A percentile compares a stretch with the other conserved stretches of the same genome.
phyloP scores from a whole-genome alignment of 768 basidiomycete species.

The Artomyces pyxidatus region DNA sequence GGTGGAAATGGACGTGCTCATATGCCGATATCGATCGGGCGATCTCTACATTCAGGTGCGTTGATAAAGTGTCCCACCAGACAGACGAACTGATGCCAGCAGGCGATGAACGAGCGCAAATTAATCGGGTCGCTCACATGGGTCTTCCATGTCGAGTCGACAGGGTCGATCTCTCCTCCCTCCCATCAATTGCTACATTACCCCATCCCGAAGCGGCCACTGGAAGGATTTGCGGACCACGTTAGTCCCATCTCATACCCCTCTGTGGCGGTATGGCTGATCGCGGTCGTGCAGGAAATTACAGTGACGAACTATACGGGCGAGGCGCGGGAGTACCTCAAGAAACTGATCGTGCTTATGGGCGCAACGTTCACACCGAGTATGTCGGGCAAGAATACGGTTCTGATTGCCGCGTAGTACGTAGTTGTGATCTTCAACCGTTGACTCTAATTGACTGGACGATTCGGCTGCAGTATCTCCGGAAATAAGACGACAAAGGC shows the following conservation, averaged over 20 bases:
- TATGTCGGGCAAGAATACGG: slow-evolving; percentile 70
- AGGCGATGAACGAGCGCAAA: slow-evolving; percentile 55
- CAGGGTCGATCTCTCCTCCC: slow-evolving; percentile 52
- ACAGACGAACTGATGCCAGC: not conserved
- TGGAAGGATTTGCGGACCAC: slow-evolving; percentile 51
- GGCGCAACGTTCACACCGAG: slow-evolving; percentile 78
- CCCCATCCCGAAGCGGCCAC: slow-evolving; percentile 56
- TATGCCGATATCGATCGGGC: slow-evolving; percentile 65
- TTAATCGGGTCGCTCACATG: slow-evolving; percentile 75
- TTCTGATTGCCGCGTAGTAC: slow-evolving; percentile 79
- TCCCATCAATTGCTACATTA: slow-evolving; percentile 78
- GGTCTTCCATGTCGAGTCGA: slow-evolving; percentile 72
- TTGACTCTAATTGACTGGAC: not conserved
- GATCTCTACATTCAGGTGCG: slow-evolving; percentile 58
- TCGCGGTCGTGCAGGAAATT: slow-evolving; percentile 44
- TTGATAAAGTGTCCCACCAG: too few species aligned
- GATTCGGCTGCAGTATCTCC: slow-evolving; percentile 15
- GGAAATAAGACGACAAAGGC: slow-evolving; percentile 64
- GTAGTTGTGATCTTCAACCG: slow-evolving; percentile 21
- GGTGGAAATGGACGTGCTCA: slow-evolving; percentile 62
- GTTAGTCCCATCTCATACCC: slow-evolving; percentile 34
- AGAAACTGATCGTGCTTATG: slow-evolving; percentile 67
- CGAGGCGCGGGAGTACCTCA: slow-evolving; percentile 79
- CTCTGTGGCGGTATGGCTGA: not conserved
- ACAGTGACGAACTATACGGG: slow-evolving; percentile 89